Evolutionary conservation across 257 asterid species (phyloP).

Genomic region (Buddleja alternifolia): DNA sequence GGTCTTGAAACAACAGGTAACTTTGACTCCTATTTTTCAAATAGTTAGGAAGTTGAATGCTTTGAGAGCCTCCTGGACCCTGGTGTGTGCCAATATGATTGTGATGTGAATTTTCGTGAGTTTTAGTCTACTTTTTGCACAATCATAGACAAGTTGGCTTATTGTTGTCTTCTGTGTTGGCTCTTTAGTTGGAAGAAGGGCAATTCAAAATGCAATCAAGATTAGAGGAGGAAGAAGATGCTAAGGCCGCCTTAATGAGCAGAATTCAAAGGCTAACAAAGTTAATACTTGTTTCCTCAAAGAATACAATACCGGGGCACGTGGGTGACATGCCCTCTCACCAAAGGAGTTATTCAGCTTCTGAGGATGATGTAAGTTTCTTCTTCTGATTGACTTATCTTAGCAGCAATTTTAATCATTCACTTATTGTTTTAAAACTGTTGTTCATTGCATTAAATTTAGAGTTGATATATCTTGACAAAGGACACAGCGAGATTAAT

Average conservation of each 20-base stretch:
- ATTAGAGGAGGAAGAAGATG: slow-evolving; percentile 99
- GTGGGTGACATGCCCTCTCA: slow-evolving; percentile 61
- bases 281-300: slow-evolving; percentile 95
- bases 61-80: not conserved
- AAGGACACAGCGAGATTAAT: not conserved
- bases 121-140: slow-evolving; percentile 4
- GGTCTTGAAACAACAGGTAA: slow-evolving; percentile 84
- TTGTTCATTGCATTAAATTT: not conserved
- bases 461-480: not conserved
- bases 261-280: slow-evolving; percentile 98
- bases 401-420: not conserved
- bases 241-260: slow-evolving; percentile 97
- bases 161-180: slow-evolving; percentile 17
- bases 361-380: slow-evolving; percentile 79
- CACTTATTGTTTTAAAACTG: slow-evolving; percentile 12
- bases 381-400: slow-evolving; percentile 17
- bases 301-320: slow-evolving; percentile 70
- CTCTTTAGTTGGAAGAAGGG: slow-evolving; percentile 89
- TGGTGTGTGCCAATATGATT: slow-evolving; percentile 11
- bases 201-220: slow-evolving; percentile 98
- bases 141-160: slow-evolving; percentile 6
- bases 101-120: not conserved
- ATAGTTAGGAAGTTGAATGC: slow-evolving; percentile 14
- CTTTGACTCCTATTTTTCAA: not conserved
- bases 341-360: slow-evolving; percentile 62